Percentiles rank a stretch among this genome's conserved stretches.
Conservation (phyloP, 2,329 filamentous ascomycete species). For the Leptographium wingfieldii region DNA sequence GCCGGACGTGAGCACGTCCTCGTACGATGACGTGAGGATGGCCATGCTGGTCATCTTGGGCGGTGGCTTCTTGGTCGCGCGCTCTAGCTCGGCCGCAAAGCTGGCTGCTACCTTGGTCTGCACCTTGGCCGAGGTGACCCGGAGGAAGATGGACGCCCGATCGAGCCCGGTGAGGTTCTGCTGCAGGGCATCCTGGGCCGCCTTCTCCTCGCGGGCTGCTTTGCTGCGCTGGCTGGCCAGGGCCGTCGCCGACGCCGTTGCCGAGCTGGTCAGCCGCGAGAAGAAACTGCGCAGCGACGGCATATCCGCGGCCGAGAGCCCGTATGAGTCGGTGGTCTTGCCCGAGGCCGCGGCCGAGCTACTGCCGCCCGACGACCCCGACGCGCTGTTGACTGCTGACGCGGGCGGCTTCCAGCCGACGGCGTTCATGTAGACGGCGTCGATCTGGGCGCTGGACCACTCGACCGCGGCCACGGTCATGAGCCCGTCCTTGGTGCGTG, state of each 20-base stretch:
- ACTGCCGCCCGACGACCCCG: neutral
- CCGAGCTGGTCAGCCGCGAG: constrained; percentile 52
- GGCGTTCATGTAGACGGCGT: constrained; percentile 78
- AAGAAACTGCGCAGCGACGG: constrained; percentile 70
- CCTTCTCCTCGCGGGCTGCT: constrained; percentile 48
- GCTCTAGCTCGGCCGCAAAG: constrained; percentile 77
- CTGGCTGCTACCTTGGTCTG: constrained; percentile 59
- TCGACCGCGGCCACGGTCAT: constrained; percentile 79
- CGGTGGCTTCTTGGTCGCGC: constrained; percentile 93
- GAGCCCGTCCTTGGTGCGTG: constrained; percentile 70
- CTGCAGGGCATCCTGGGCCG: constrained; percentile 46
- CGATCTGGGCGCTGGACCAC: constrained; percentile 80
- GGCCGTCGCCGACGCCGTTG: constrained; percentile 21
- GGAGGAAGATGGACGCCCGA: constrained; percentile 72
- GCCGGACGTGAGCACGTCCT: constrained; percentile 60
- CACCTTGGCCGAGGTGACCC: constrained; percentile 74
- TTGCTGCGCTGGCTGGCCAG: constrained; percentile 40
- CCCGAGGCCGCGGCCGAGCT: neutral
- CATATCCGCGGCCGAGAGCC: constrained; percentile 32
- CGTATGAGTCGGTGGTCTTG: constrained; percentile 37
- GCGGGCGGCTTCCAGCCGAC: constrained; percentile 65
- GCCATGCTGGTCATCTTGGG: constrained; percentile 78
- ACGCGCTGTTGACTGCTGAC: constrained; percentile 15
- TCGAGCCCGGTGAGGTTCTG: constrained; percentile 61
- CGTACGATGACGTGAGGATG: constrained; percentile 82